Evolutionary conservation across 345 rosid genomes (phyloP), one percentile per base, ranked within the genome.

Genomic region (Lepidium aucheri): DNA sequence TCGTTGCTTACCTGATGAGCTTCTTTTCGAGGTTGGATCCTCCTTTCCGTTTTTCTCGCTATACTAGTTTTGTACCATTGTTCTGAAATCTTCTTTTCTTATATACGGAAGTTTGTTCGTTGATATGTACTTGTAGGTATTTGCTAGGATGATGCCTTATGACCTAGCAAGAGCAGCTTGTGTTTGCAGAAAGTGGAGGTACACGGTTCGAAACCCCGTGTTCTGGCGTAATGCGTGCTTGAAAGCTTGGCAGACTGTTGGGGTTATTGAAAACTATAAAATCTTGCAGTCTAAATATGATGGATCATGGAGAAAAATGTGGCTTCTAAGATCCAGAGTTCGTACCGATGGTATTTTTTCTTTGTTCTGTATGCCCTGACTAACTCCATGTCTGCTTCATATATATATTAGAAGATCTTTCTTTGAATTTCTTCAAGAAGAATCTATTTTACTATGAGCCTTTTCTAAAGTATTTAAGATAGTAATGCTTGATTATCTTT

Each of bases 241-340:
- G 80, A 93, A 83, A 75, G 86, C 87, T 62, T 90, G 98, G 97
- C 97, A 90, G 88, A 91, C 89, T 18, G 78, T 80, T 63, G 97
- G 98, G n/a, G 71, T 85, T 56, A 82, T 88, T 73, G 97, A 88
- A 60, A 93, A 90, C 70, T 93, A 90, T 74, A 79, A 70, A 75
- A 65, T 81, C 49, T 83, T 93, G 83, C 98, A 88, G 79, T 83
- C 85, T 40, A 85, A 74, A 22, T 86, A 86, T 59, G 89, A 84
- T 61, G 91, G 97, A 47, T 93, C 98, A 8, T 93, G 97, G 98
- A 88, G 91, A 77, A 93, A 90, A 80, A 93, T 93, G 98, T 90
- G 98, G 98, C 90, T 93, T 61, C 74, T 76, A 34, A 86, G 98
- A 74, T 91, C 98, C 53, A 80, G 97, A 74, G 81, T 90, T 59